Base-by-base conservation (phyloP, 768 basidiomycete species). In the Kwoniella sp. region DNA sequence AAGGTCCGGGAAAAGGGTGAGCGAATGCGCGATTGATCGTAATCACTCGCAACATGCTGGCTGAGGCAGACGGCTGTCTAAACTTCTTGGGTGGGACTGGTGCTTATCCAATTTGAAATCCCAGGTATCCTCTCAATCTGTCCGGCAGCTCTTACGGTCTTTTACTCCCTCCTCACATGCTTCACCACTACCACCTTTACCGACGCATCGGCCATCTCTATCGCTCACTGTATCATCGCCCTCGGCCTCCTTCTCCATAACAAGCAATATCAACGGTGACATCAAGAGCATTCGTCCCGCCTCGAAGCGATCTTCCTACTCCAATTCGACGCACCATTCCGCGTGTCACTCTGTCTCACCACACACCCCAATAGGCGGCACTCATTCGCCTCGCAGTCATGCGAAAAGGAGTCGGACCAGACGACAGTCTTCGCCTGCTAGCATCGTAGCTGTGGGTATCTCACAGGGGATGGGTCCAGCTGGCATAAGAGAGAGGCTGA, bases 1-100 rank as follows among this genome's bases (percentile, higher is more conserved):
- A 29, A 55, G 50, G 30, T 62, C 66, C 9, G 76, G 72, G 0
- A 75, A 73, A 61, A 57, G 73, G 63, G 76, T 75, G 60, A 67
- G 75, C 68, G 12, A 13, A 2, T 4, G 11, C 15, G n/a, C n/a
- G n/a, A 45, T 4, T 17, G 41, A 45, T 13, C 7, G 7, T 13
- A 37, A 37, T 37, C n/a, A 45, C n/a, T 45, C n/a, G 41, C 41
- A 45, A 45, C 41, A n/a, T n/a, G n/a, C n/a, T n/a, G n/a, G n/a
- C n/a, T n/a, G n/a, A n/a, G n/a, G n/a, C n/a, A n/a, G n/a, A n/a
- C n/a, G n/a, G n/a, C n/a, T n/a, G n/a, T n/a, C n/a, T n/a, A n/a
- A n/a, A n/a, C n/a, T n/a, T n/a, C n/a, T n/a, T n/a, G n/a, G 17
- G 52, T 26, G 26, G 20, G 23, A 15, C 8, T 25, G 11, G 26